Conservation (phyloP, 1,139 yeast genomes). For the Arxiozyma slooffiae region DNA sequence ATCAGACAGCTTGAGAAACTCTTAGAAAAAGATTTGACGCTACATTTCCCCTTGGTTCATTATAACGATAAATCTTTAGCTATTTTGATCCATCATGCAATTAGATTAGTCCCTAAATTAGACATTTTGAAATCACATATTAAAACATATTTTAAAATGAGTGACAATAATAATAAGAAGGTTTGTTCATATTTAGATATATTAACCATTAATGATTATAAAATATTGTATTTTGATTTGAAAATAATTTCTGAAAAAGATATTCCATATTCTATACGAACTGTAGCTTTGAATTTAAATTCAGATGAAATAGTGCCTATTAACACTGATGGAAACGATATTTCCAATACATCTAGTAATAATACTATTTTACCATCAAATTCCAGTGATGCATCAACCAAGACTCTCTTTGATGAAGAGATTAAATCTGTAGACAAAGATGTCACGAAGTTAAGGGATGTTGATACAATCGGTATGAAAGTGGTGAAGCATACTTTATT, state of each 20-base stretch:
- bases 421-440: constrained; percentile 35
- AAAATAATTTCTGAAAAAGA: constrained; percentile 13
- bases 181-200: constrained; percentile 60
- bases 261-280: constrained; percentile 29
- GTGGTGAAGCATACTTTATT: constrained; percentile 69
- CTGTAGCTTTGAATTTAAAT: constrained; percentile 24
- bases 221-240: constrained; percentile 17
- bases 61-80: constrained; percentile 40
- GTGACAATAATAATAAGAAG: constrained; percentile 24
- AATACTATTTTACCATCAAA: neutral
- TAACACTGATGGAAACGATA: neutral
- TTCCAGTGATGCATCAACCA: neutral
- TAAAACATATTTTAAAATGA: constrained; percentile 22
- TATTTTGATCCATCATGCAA: constrained; percentile 36
- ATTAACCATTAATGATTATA: constrained; percentile 55
- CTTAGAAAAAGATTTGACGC: constrained; percentile 28
- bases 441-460: constrained; percentile 52
- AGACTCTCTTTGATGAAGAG: constrained; percentile 1
- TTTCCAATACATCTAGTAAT: no score
- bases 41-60: constrained; percentile 29
- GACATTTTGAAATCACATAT: constrained; percentile 7
- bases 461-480: constrained; percentile 70
- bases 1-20: constrained; percentile 23
- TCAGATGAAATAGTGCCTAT: neutral
- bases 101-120: constrained; percentile 8